phyloP scores from a whole-genome alignment of 208 protist species.

The Leptomonas pyrrhocoris region DNA sequence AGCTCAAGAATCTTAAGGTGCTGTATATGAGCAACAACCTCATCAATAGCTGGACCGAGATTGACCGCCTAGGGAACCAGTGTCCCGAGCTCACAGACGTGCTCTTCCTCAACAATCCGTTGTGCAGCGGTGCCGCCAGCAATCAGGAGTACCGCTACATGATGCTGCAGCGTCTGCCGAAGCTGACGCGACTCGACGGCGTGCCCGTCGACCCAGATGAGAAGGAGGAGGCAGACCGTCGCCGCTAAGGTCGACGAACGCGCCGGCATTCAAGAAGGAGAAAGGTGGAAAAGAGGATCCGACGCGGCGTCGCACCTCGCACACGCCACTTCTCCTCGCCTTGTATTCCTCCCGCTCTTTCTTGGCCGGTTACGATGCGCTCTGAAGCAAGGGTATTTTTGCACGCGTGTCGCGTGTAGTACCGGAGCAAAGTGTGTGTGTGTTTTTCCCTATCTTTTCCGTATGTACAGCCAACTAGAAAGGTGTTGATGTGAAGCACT shows the following conservation, averaged over 20 bases:
- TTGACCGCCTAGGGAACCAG: constrained; percentile 92
- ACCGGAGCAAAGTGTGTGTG: too few species aligned
- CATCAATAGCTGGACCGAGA: constrained; percentile 94
- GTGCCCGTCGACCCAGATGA: constrained; percentile 88
- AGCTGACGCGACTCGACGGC: constrained; percentile 89
- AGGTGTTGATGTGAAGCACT: too few species aligned
- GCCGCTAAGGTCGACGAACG: constrained; percentile 47
- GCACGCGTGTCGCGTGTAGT: too few species aligned
- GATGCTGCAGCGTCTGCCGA: constrained; percentile 88
- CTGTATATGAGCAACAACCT: constrained; percentile 96
- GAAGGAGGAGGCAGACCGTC: constrained; percentile 89
- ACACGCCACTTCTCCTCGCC: too few species aligned
- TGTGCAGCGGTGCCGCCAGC: constrained; percentile 74
- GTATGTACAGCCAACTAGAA: neutral
- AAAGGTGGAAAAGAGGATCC: too few species aligned
- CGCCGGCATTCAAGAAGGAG: too few species aligned
- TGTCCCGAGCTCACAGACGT: constrained; percentile 93
- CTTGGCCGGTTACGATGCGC: too few species aligned
- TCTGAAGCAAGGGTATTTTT: too few species aligned
- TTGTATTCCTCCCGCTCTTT: too few species aligned
- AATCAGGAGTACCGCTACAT: constrained; percentile 88
- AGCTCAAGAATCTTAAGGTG: constrained; percentile 90
- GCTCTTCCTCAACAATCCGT: constrained; percentile 93
- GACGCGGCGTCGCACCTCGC: too few species aligned
- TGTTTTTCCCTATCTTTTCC: too few species aligned